phyloP scores from a whole-genome alignment of 179 eudicot species.

The Actinidia arguta region DNA sequence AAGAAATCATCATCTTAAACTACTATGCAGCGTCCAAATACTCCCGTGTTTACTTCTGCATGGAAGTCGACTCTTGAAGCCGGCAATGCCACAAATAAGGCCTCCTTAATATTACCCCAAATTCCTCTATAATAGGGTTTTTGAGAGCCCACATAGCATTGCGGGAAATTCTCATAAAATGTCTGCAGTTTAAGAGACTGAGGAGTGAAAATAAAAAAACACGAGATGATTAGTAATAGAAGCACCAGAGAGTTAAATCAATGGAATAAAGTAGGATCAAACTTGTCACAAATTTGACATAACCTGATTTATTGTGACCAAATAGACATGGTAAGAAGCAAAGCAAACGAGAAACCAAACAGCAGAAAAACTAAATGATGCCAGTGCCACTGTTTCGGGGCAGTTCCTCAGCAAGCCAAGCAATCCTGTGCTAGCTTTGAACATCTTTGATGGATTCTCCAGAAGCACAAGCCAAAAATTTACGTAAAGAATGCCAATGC shows the following conservation, averaged over 20 bases:
- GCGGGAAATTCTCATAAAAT: constrained; percentile 68
- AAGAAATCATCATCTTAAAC: background rate
- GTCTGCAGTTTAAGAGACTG: constrained; percentile 33
- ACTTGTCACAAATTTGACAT: background rate
- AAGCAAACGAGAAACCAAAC: constrained; percentile 60
- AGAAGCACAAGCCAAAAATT: constrained; percentile 48
- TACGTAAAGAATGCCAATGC: constrained; percentile 54
- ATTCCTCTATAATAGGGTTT: constrained; percentile 63
- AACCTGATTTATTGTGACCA: background rate
- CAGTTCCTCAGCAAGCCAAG: constrained; percentile 18
- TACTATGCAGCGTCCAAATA: background rate
- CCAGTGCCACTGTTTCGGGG: constrained; percentile 34
- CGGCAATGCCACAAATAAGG: constrained; percentile 35
- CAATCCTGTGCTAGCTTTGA: constrained; percentile 29
- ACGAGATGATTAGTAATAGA: background rate
- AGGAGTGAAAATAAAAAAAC: constrained; percentile 16
- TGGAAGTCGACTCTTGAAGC: constrained; percentile 55
- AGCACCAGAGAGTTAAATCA: too few species aligned
- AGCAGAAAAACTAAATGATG: constrained; percentile 50
- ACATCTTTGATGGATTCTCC: constrained; percentile 43
- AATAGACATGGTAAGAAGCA: constrained; percentile 45
- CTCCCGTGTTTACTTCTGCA: constrained; percentile 23
- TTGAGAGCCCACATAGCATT: constrained; percentile 44
- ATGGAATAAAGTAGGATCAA: background rate
- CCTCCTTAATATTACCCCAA: constrained; percentile 47